Evolutionary conservation across 2,329 filamentous ascomycete genomes (phyloP), one percentile per base, ranked within the genome.

Genomic region (Helicocarpus griseus): DNA sequence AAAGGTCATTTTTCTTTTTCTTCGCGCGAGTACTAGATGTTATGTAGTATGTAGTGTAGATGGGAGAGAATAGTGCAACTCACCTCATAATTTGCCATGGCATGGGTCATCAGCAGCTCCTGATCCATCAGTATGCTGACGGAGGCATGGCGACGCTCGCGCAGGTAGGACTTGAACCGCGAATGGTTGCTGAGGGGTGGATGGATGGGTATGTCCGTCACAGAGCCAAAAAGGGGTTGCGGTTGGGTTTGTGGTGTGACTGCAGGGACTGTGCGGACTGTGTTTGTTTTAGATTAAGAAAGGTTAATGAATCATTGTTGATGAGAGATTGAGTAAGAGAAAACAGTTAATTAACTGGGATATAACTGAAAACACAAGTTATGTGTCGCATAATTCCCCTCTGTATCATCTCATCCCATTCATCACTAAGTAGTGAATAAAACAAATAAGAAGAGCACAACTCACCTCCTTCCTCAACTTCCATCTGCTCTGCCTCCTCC

Each of bases 41-140:
- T 47, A 3, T n/a, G 33, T 8, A 22, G 19, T 14, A 31, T 26
- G 2, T 43, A 48, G 22, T 21, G 5, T 13, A 14, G 19, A 39
- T 31, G 8, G 21, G 21, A 2, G 11, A 13, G 9, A 5, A 48
- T 31, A 38, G 29, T n/a, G 35, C 6, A 13, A 53, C 61, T 41
- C 55, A 72, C 70, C 57, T 69, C 63, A 19, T 65, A 61, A 19
- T 65, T 67, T 14, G 63, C 65, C 6, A 71, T 50, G 0, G 69
- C 69, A 53, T 73, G 69, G 3, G 67, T 62, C 7, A 69, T 65
- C 2, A 73, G 56, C 3, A 73, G 48, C 51, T 72, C 69, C n/a
- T 60, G 57, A 51, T 72, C 66, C 41, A 61, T 60, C 5, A 72
- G 54, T 7, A 72, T 63, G n/a, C 61, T 64, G 13, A 71, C 60